phyloP scores from a whole-genome alignment of 495 filamentous ascomycete genomes.

The Aspergillus ostianus region DNA sequence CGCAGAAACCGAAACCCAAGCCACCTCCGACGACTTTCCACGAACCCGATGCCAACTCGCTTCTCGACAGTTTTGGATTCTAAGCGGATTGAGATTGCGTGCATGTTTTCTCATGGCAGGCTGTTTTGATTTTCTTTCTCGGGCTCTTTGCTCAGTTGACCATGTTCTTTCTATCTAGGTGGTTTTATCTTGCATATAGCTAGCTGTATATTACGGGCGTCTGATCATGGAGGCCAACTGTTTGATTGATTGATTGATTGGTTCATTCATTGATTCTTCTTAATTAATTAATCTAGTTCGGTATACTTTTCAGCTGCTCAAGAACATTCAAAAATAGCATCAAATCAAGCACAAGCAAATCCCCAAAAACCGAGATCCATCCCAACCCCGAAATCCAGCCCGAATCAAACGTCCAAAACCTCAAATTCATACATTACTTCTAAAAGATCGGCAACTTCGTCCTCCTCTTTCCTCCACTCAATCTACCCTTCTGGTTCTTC shows the following conservation, averaged over 20 bases:
- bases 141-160: not conserved
- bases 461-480: not conserved
- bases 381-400: not conserved
- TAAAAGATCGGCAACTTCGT: not conserved
- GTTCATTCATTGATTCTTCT: too few relatives aligned
- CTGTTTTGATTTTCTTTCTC: not conserved
- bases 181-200: not conserved
- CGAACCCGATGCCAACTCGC: slow-evolving; percentile 82
- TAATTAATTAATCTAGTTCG: not conserved
- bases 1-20: slow-evolving; percentile 51
- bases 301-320: not conserved
- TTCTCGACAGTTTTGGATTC: slow-evolving; percentile 80
- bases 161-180: not conserved
- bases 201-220: not conserved
- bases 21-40: slow-evolving; percentile 78
- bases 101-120: not conserved
- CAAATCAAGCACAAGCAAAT: not conserved
- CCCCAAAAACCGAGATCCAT: not conserved
- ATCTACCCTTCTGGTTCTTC: not conserved
- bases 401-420: too few relatives aligned
- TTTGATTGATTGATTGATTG: not conserved
- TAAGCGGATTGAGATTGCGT: slow-evolving; percentile 15
- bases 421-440: too few relatives aligned
- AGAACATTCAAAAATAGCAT: not conserved
- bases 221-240: not conserved